Percentiles rank a stretch among this genome's conserved stretches.
Evolutionary conservation across 768 basidiomycete species (phyloP).

Genomic region (Psilocybe tampanensis): DNA sequence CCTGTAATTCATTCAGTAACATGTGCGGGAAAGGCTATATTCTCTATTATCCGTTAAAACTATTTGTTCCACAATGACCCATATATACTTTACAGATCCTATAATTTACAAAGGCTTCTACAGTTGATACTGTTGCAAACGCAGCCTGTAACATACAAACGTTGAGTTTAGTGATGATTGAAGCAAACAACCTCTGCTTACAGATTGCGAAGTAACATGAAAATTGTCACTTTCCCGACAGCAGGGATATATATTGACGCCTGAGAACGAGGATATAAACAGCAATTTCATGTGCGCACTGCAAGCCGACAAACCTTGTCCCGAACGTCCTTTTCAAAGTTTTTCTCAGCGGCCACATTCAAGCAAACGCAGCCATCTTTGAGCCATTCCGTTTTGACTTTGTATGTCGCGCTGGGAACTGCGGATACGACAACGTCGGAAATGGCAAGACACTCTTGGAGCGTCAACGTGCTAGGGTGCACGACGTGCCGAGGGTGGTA

Average conservation of each 20-base stretch:
- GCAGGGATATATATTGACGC: constrained; percentile 94
- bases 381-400: constrained; percentile 84
- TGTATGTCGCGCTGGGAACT: constrained; percentile 84
- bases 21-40: constrained; percentile 21
- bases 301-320: constrained; percentile 68
- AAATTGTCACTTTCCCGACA: constrained; percentile 97
- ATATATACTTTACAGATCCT: constrained; percentile 37
- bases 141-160: constrained; percentile 40
- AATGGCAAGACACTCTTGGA: constrained; percentile 79
- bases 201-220: constrained; percentile 97
- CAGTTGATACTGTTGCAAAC: constrained; percentile 55
- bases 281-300: background rate
- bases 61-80: constrained; percentile 25
- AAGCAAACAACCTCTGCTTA: constrained; percentile 39
- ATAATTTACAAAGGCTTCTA: constrained; percentile 23
- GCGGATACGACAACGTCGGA: constrained; percentile 96
- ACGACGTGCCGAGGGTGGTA: constrained; percentile 88
- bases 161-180: background rate
- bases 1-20: constrained; percentile 35
- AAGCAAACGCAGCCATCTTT: constrained; percentile 95
- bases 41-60: constrained; percentile 19
- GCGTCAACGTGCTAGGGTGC: constrained; percentile 63
- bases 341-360: constrained; percentile 94
- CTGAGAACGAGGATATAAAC: constrained; percentile 38
- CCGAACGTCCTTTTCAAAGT: constrained; percentile 91